Percentiles rank a stretch among this genome's conserved stretches.
Conservation (phyloP, 257 asterid genomes). For the Voacanga thouarsii region DNA sequence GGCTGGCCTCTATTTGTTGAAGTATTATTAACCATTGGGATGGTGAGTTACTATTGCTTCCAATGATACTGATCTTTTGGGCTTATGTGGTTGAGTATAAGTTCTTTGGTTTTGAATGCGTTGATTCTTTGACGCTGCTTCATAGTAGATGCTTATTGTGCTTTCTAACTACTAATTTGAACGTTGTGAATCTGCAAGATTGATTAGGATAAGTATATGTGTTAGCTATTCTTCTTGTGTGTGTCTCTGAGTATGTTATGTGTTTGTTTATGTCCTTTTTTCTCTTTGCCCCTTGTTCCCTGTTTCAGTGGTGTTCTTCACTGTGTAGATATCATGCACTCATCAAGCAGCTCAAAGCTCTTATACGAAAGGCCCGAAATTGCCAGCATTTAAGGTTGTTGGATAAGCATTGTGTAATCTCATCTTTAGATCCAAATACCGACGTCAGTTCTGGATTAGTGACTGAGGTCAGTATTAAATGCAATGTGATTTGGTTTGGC, state of each 20-base stretch:
- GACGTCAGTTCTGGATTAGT: conserved; percentile 20
- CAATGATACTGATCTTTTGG: neutral
- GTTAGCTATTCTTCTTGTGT: neutral
- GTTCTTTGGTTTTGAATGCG: neutral
- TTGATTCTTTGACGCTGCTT: neutral
- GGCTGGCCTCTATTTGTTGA: neutral
- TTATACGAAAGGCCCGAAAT: conserved; percentile 48
- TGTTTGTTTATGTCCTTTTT: neutral
- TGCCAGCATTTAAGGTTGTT: conserved; percentile 60
- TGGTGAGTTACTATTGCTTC: neutral
- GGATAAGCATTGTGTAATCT: conserved; percentile 70
- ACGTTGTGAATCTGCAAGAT: neutral
- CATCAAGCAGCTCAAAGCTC: conserved; percentile 55
- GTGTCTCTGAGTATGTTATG: neutral
- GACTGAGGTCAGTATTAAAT: conserved; percentile 41
- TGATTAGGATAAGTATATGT: neutral
- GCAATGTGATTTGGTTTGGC: conserved; percentile 14
- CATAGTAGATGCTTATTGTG: neutral
- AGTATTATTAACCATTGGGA: neutral
- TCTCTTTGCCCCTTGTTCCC: neutral
- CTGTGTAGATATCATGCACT: conserved; percentile 63
- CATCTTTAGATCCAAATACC: conserved; percentile 35
- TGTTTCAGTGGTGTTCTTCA: conserved; percentile 21
- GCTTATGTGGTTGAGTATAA: neutral
- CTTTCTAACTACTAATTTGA: neutral